These are phyloP conservation scores for Tulasnella sp. DNA, from an alignment of 768 basidiomycete genomes.

Conservation along the genomic window DNA sequence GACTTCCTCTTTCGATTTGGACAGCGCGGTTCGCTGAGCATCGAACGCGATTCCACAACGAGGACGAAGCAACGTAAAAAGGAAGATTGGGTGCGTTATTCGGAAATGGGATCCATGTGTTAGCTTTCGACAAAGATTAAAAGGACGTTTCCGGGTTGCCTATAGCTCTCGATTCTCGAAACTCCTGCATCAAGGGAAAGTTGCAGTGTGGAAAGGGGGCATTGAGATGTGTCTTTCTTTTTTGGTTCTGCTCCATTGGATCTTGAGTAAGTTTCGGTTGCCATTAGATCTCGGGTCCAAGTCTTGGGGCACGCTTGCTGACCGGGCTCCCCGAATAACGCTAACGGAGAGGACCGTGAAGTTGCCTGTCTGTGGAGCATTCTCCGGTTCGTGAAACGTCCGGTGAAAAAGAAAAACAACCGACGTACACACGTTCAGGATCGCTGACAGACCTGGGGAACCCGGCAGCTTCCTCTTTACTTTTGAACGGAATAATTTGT, in stretches of 20 bases:
- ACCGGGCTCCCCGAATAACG: neutral
- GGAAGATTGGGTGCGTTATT: neutral
- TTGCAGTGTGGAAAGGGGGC: neutral
- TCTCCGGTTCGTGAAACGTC: neutral
- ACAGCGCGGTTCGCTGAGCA: neutral
- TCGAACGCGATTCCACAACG: neutral
- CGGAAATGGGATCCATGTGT: neutral
- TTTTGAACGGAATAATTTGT: neutral
- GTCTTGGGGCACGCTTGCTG: neutral
- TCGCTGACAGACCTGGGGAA: neutral
- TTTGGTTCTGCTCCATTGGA: neutral
- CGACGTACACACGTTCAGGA: neutral
- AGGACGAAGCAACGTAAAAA: neutral
- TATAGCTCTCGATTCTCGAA: too few species aligned
- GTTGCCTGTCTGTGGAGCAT: too few species aligned
- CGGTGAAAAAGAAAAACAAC: neutral
- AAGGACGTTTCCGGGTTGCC: too few species aligned
- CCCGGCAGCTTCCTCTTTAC: neutral
- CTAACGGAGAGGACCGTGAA: neutral
- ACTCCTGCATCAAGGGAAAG: neutral
- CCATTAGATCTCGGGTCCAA: neutral
- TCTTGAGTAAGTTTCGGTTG: neutral
- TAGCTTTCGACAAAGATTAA: neutral
- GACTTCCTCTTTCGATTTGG: neutral
- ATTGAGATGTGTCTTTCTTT: neutral